phyloP scores from a whole-genome alignment of 495 filamentous ascomycete genomes.

The Parmelia sp. region DNA sequence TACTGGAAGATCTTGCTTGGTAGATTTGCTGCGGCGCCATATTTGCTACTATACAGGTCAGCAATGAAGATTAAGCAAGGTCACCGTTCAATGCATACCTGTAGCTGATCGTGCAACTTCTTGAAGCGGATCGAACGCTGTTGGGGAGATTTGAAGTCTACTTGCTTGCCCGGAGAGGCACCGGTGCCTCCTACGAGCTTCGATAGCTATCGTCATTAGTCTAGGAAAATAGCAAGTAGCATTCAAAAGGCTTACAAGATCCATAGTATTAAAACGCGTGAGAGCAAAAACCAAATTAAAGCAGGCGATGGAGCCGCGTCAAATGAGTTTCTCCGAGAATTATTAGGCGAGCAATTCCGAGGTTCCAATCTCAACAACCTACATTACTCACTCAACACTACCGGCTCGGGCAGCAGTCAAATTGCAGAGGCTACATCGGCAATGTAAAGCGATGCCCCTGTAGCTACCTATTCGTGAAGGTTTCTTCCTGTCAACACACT shows the following conservation, averaged over 20 bases:
- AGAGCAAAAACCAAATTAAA: background rate
- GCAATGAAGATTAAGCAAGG: background rate
- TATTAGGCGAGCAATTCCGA: too few species aligned
- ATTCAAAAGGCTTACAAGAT: constrained; percentile 33
- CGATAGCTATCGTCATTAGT: constrained; percentile 59
- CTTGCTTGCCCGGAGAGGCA: constrained; percentile 52
- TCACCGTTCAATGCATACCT: constrained; percentile 45
- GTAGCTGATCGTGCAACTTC: constrained; percentile 73
- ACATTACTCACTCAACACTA: too few species aligned
- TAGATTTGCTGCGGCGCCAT: constrained; percentile 61
- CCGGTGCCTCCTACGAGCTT: constrained; percentile 80
- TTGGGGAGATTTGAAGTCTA: constrained; percentile 66
- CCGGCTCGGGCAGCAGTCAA: background rate
- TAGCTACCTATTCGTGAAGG: too few species aligned
- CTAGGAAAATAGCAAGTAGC: background rate
- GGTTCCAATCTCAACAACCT: too few species aligned
- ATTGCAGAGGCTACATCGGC: background rate
- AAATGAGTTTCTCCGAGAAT: constrained; percentile 5
- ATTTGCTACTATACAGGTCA: constrained; percentile 52
- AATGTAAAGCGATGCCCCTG: background rate
- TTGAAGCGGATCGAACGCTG: constrained; percentile 87
- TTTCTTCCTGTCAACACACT: background rate
- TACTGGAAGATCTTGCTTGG: constrained; percentile 44
- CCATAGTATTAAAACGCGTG: constrained; percentile 25
- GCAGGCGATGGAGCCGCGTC: background rate